Evolutionary conservation across 805 yeast genomes (phyloP).

Genomic region (Candida methanosorbosa): DNA sequence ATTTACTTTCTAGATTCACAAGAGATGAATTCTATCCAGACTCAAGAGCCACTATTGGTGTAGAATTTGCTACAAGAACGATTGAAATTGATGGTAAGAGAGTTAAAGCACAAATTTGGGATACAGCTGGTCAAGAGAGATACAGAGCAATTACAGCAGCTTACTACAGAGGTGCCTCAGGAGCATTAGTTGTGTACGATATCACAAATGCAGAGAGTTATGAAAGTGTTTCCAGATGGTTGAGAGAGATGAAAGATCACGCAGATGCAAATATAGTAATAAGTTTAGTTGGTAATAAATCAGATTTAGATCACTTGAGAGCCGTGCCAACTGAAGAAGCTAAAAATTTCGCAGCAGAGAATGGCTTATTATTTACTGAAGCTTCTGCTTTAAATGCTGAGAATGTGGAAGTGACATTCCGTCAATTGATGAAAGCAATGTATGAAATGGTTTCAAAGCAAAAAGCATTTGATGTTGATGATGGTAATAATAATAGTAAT

Average conservation of each 20-base stretch:
- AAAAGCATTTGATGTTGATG: conserved; percentile 73
- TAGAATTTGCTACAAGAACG: conserved; percentile 95
- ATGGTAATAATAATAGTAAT: conserved; percentile 15
- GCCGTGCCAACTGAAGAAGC: conserved; percentile 99
- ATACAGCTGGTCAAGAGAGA: conserved; percentile 98
- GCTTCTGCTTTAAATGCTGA: conserved; percentile 92
- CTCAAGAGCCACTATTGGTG: conserved; percentile 92
- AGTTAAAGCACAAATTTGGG: conserved; percentile 93
- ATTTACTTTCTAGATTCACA: conserved; percentile 86
- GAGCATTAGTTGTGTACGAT: conserved; percentile 93
- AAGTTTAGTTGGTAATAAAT: conserved; percentile 87
- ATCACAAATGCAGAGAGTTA: conserved; percentile 85
- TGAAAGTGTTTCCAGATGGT: conserved; percentile 80
- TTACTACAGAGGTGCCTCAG: conserved; percentile 96
- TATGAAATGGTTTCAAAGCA: conserved; percentile 92
- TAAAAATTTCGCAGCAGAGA: conserved; percentile 86
- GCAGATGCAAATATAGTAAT: conserved; percentile 94
- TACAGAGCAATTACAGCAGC: conserved; percentile 97
- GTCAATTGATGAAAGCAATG: conserved; percentile 85
- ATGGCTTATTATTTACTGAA: conserved; percentile 87
- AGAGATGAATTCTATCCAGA: conserved; percentile 94
- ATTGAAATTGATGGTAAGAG: conserved; percentile 78
- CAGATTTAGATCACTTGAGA: conserved; percentile 84
- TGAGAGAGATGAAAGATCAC: conserved; percentile 84
- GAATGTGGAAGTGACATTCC: conserved; percentile 91